phyloP scores from a whole-genome alignment of 179 eudicot genomes.

The Monotropa hypopitys region DNA sequence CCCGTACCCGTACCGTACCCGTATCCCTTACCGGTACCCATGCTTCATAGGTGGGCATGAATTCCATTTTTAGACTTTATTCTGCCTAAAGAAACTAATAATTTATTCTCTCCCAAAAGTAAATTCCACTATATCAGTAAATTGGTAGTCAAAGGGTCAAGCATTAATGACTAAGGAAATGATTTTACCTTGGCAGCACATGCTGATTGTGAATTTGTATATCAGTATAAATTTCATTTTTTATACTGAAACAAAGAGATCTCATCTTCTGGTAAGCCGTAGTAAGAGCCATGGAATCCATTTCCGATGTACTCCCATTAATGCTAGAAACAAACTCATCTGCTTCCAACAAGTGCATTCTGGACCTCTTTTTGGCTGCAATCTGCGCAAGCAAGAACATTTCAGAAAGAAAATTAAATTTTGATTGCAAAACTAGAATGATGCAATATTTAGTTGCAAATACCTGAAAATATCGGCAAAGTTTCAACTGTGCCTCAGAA shows the following conservation, averaged over 20 bases:
- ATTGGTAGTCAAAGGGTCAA: neutral
- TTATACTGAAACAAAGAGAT: constrained; percentile 53
- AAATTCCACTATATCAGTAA: neutral
- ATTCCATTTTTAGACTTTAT: neutral
- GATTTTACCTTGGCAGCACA: constrained; percentile 61
- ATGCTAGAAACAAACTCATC: constrained; percentile 59
- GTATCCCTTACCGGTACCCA: too few relatives aligned
- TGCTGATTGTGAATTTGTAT: constrained; percentile 68
- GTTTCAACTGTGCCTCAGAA: constrained; percentile 66
- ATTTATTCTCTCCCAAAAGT: neutral
- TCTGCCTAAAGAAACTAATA: neutral
- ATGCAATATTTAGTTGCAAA: neutral
- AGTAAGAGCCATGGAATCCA: constrained; percentile 42
- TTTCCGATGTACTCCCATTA: constrained; percentile 29
- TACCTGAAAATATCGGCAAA: constrained; percentile 80
- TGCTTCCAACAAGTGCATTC: constrained; percentile 66
- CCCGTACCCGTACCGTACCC: too few relatives aligned
- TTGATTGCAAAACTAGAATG: neutral
- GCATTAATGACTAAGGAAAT: neutral
- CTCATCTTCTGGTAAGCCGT: constrained; percentile 80
- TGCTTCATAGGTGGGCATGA: neutral
- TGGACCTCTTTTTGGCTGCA: constrained; percentile 82
- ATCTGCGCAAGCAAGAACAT: constrained; percentile 25
- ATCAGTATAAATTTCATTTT: constrained; percentile 68
- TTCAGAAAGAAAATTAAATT: neutral